Base-by-base conservation (phyloP, 768 basidiomycete species). In the Pholiota conissans region DNA sequence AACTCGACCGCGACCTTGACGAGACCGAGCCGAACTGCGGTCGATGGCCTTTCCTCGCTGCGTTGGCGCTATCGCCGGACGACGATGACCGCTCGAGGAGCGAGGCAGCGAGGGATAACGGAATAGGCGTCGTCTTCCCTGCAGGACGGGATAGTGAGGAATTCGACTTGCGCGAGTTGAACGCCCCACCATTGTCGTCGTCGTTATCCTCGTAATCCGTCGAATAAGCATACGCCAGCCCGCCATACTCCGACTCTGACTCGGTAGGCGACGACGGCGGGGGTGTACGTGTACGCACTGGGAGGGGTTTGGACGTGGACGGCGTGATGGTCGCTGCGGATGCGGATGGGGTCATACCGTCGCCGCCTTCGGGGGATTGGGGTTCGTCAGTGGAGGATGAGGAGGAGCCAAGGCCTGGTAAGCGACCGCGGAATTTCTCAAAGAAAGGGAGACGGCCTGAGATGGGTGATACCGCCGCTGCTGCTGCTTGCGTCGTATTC, bases 361-460 rank as follows among this genome's bases (percentile, higher is more conserved):
- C n/a, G n/a, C n/a, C n/a, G n/a, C n/a, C n/a, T n/a, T n/a, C n/a
- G n/a, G n/a, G n/a, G n/a, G n/a, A n/a, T n/a, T n/a, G n/a, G n/a
- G n/a, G n/a, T n/a, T n/a, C n/a, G n/a, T n/a, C n/a, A n/a, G n/a
- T n/a, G n/a, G n/a, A n/a, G n/a, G n/a, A n/a, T n/a, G n/a, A n/a
- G n/a, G n/a, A n/a, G 32, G 30, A 34, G 3, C 45, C 53, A 34
- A 27, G 26, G 16, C 28, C 29, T 14, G 45, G 29, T 13, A 53
- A n/a, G 30, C 56, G 10, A 24, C 56, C 40, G 16, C 52, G 62
- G 74, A 79, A 75, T 61, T 81, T 81, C 55, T 86, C 84, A 60
- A 87, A 80, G 67, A 88, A 82, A 8, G 83, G 81, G 59, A 86
- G 70, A 4, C 76, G 71, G 6, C 76, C 67, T 67, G 67, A 40